phyloP scores from a whole-genome alignment of 257 asterid species.

The Echium plantagineum region DNA sequence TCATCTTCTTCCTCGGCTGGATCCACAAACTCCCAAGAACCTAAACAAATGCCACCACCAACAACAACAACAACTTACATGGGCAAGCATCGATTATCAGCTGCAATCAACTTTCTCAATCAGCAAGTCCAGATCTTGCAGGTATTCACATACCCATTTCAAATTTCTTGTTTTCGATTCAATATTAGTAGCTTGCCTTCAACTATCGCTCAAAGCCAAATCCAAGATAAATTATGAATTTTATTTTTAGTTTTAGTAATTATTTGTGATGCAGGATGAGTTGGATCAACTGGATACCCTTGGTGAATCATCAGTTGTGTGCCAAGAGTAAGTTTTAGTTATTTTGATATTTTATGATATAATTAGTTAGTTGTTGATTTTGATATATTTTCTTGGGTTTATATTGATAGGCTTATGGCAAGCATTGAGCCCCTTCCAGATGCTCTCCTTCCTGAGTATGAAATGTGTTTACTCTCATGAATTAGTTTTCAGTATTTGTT shows the following conservation, averaged over 20 bases:
- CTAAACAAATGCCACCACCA: conserved; percentile 2
- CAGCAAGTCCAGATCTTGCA: conserved; percentile 25
- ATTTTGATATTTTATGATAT: background rate
- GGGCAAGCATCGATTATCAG: conserved; percentile 33
- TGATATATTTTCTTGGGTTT: background rate
- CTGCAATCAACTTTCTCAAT: conserved; percentile 24
- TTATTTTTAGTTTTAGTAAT: background rate
- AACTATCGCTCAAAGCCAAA: background rate
- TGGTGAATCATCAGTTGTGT: conserved; percentile 60
- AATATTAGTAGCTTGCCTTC: too few species aligned
- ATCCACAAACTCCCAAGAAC: background rate
- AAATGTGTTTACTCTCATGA: conserved; percentile 1
- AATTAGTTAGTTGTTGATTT: background rate
- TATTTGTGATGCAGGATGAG: conserved; percentile 51
- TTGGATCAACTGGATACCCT: conserved; percentile 54
- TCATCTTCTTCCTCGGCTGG: conserved; percentile 7
- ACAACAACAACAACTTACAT: conserved; percentile 14
- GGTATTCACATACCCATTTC: conserved; percentile 6
- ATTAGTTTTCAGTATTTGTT: background rate
- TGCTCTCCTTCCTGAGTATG: conserved; percentile 70
- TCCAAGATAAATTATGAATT: background rate
- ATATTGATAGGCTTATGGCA: conserved; percentile 37
- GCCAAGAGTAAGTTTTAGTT: conserved; percentile 43
- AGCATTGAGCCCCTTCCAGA: conserved; percentile 59
- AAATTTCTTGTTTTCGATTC: background rate